A percentile compares a stretch with the other conserved stretches of the same genome.
Conservation (phyloP, 768 basidiomycete species). For the Macrolepiota dolichaula region DNA sequence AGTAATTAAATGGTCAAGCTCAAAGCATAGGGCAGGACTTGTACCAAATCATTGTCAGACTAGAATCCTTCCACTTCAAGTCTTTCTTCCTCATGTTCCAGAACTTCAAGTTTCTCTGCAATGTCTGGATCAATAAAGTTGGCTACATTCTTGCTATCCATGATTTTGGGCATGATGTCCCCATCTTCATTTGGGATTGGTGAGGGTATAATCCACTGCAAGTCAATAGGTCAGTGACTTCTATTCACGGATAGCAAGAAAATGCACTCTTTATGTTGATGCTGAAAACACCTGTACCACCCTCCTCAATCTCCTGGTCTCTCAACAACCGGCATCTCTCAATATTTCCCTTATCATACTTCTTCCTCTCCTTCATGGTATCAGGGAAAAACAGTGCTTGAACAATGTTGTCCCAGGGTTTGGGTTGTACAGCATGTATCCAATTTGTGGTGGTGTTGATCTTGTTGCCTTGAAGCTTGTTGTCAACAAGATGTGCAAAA, state of each 20-base stretch:
- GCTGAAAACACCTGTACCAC: slow-evolving; percentile 89
- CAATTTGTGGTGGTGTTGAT: no score
- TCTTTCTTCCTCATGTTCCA: slow-evolving; percentile 94
- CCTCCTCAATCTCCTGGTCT: slow-evolving; percentile 83
- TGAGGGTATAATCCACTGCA: slow-evolving; percentile 86
- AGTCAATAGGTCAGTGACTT: slow-evolving; percentile 2
- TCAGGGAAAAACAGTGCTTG: slow-evolving; percentile 91
- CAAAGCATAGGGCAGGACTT: slow-evolving; percentile 17
- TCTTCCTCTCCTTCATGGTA: no score
- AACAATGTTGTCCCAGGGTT: slow-evolving; percentile 85
- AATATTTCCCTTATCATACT: slow-evolving; percentile 86
- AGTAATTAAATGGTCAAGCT: background rate
- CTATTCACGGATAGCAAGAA: background rate
- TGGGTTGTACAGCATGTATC: slow-evolving; percentile 93
- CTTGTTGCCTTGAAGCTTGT: no score
- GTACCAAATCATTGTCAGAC: slow-evolving; percentile 79
- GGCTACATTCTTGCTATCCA: slow-evolving; percentile 97
- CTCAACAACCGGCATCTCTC: slow-evolving; percentile 68
- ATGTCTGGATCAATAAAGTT: slow-evolving; percentile 99
- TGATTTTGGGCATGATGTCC: slow-evolving; percentile 95
- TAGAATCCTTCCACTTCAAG: slow-evolving; percentile 92
- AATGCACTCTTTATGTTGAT: slow-evolving; percentile 84
- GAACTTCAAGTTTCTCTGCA: slow-evolving; percentile 91
- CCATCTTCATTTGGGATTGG: slow-evolving; percentile 92
- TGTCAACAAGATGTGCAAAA: no score